Base-by-base conservation (phyloP, 345 rosid genomes). In the Carallia pectinifolia region DNA sequence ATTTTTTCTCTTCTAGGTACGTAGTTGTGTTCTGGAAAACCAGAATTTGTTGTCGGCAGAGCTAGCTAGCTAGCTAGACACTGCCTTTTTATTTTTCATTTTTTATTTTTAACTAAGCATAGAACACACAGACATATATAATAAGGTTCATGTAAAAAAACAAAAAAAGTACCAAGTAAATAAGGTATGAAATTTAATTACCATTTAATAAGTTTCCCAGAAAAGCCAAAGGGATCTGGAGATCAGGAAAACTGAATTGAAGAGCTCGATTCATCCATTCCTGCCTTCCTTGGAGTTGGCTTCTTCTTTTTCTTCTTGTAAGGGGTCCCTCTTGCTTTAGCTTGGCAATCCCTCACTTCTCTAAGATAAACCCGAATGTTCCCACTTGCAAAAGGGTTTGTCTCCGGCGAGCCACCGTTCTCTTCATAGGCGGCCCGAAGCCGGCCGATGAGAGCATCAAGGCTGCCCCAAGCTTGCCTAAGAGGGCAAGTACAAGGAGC, bases 391-490 rank as follows among this genome's bases (percentile, higher is more conserved):
- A 91, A 91, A 64, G 97, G 97, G 74, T 91, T 91, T 7, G 88
- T 86, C 69, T 86, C 90, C 0, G 83, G 86, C 23, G 93, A 79
- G 37, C 97, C 96, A 34, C 97, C 97, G 76, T 88, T 86, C 78
- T 91, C 97, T 65, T 91, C 97, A 50, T 89, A 91, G 16, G 97
- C 97, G 0, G 97, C 97, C 59, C 97, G 80, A 16, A 91, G 91
- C 80, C 97, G 71, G 36, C 97, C 97, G 37, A 91, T 91, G 75
- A 91, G 90, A 38, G 97, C 97, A 72, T 91, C 97, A 6, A 91
- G 97, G 69, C 93, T 87, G 47, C 97, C 95, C 97, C 97, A 91
- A 62, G 97, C 97, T 78, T 91, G 97, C 63, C 91, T 76, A 2
- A 89, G 85, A 0, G 97, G 96, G 54, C 97, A 91, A 8, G 95